Base-by-base conservation (phyloP, 495 filamentous ascomycete species). In the Tuber aestivum region DNA sequence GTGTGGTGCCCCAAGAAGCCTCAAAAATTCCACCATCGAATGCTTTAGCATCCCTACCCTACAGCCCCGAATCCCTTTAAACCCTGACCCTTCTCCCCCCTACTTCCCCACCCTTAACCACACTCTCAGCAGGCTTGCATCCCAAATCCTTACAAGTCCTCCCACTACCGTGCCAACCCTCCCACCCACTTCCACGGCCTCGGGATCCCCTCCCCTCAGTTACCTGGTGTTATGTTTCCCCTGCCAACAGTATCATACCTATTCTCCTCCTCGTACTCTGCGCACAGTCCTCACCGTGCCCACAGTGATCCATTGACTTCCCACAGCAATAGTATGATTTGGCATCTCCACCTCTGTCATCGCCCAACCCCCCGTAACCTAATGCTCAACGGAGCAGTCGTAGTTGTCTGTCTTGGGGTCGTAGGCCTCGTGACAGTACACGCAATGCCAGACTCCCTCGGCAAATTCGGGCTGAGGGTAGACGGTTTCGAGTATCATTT, bases 81-180 rank as follows among this genome's bases (percentile, higher is more conserved):
- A 61, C n/a, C 50, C 32, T 61, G 50, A 61, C 50, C n/a, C n/a
- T 61, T 61, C 32, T 61, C 50, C 50, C 23, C 3, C 9, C 50
- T 9, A 1, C 27, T 56, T 56, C 50, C n/a, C 50, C 12, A 61
- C 16, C 50, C n/a, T 32, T 61, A 14, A 16, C 50, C n/a, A 32
- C 32, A 32, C 50, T 32, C 50, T 61, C n/a, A 61, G 32, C n/a
- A 61, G 50, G n/a, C n/a, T 32, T 32, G 50, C 50, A 61, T 61
- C 50, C 50, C n/a, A 61, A 27, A 61, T 61, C 50, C n/a, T 61
- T 27, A 61, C 9, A 61, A 61, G 50, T 27, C 50, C 50, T 61
- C 50, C 50, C 50, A 61, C 50, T 61, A 14, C 23, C n/a, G 3
- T 80, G 78, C 40, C 78, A 44, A 12, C 77, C 76, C 48, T 69